Evolutionary conservation across 352 stramenopile species (phyloP), one percentile per base, ranked within the genome.

Genomic region (Phytophthora ohioensis): DNA sequence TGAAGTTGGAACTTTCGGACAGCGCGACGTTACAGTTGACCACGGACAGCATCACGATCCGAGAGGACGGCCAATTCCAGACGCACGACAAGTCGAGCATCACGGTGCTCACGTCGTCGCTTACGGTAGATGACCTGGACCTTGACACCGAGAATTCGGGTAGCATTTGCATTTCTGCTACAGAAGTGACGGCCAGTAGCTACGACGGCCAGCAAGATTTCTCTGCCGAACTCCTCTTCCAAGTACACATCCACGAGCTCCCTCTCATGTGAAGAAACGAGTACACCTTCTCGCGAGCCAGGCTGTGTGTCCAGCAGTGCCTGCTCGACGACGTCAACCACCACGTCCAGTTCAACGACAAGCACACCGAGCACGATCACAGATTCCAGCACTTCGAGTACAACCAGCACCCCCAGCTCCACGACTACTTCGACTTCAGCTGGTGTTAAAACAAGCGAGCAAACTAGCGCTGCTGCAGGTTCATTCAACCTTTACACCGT

Each of bases 131-230:
- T 34, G 41, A 76, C 4, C 36, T 79, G 31, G 58, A 79, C n/a
- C 59, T 79, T 5, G 54, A 75, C 42, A 62, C 66, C 4, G 51
- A 68, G 13, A 68, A 52, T 21, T 69, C 61, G 5, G 57, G 52
- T 6, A 60, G 53, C 0, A 66, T 79, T 57, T 79, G 71, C 48
- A 64, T 79, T 32, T 66, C 67, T 5, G 71, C 67, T 6, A 36
- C 53, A 17, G 38, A 68, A 5, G 17, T 79, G 5, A 59, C 35
- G 5, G 71, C 71, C 52, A 68, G 65, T 5, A 71, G 27, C 43
- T 73, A 61, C 32, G 71, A 79, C 31, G 67, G 64, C 12, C 15
- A 76, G 53, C 38, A 66, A 63, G 34, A 75, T 76, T 21, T 79
- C 72, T 43, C 58, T 79, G 42, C 72, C 72, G 10, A 70, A 76